These are phyloP conservation scores for Phaeosphaeriaceae sp. DNA, from an alignment of 2,329 filamentous ascomycete genomes.

Conservation along the genomic window DNA sequence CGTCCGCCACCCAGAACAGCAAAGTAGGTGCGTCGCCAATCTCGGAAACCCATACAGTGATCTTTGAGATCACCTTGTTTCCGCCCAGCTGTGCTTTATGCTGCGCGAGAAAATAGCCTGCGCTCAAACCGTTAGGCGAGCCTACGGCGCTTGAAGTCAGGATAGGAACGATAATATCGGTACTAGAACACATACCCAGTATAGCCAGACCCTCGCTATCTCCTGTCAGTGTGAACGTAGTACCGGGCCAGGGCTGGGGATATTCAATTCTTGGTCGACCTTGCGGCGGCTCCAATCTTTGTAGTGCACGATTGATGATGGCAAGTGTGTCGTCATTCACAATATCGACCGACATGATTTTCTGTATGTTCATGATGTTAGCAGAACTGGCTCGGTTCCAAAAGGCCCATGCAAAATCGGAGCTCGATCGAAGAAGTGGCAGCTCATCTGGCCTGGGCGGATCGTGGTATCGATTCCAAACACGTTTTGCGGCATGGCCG, in stretches of 20 bases:
- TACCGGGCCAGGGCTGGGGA: conserved; percentile 13
- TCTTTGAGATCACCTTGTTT: conserved; percentile 16
- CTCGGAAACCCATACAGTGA: conserved; percentile 12
- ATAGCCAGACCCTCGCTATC: neutral
- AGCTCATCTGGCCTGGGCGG: conserved; percentile 6
- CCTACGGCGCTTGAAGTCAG: conserved; percentile 1
- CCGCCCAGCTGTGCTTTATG: conserved; percentile 18
- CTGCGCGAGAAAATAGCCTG: conserved; percentile 18
- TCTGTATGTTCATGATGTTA: neutral
- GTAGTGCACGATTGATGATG: conserved; percentile 6
- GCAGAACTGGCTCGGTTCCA: conserved; percentile 14
- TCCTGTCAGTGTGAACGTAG: neutral
- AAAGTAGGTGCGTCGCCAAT: conserved; percentile 6
- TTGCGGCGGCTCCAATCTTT: neutral
- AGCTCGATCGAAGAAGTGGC: conserved; percentile 10
- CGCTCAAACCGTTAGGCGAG: conserved; percentile 16
- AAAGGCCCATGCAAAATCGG: conserved; percentile 18
- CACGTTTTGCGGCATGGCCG: conserved; percentile 7
- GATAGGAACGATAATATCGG: neutral
- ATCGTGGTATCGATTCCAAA: conserved; percentile 9
- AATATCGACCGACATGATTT: conserved; percentile 14
- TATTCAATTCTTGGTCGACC: neutral
- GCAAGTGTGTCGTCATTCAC: conserved; percentile 13
- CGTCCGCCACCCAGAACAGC: conserved; percentile 12
- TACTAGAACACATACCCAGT: neutral